Evolutionary conservation across 2,329 filamentous ascomycete genomes (phyloP).

Genomic region (Fusarium hainanense): DNA sequence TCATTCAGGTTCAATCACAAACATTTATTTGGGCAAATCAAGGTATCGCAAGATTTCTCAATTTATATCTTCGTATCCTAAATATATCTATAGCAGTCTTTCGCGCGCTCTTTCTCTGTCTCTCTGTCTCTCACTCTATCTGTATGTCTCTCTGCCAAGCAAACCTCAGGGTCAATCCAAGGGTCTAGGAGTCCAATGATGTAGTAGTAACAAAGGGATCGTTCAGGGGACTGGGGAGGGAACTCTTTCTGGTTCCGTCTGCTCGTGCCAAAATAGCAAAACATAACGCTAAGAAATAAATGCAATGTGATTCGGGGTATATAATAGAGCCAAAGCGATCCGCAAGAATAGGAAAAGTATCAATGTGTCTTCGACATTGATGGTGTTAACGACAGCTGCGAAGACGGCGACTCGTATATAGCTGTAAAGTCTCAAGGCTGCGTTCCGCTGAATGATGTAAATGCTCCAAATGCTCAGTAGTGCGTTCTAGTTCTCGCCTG

Average conservation of each 20-base stretch:
- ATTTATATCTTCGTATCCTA: neutral
- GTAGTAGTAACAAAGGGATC: accelerated
- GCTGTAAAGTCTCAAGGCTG: neutral
- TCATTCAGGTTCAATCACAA: neutral
- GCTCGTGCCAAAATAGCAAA: neutral
- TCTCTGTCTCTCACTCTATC: too few species aligned
- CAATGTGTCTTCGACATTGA: neutral
- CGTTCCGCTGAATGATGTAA: neutral
- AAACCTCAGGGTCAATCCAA: neutral
- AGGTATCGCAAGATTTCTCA: neutral
- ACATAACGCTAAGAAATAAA: neutral
- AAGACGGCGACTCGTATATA: neutral
- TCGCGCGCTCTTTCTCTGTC: too few species aligned
- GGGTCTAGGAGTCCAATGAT: neutral
- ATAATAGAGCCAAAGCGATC: neutral
- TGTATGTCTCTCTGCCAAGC: neutral
- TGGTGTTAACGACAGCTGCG: neutral
- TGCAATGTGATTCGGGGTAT: neutral
- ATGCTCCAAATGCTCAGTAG: neutral
- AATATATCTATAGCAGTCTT: neutral
- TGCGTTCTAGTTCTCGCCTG: neutral
- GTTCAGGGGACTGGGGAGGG: too few species aligned
- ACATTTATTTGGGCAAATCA: neutral
- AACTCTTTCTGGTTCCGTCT: too few species aligned
- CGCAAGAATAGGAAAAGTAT: neutral